Conservation (phyloP, 768 basidiomycete species). For the Termitomyces sp. region DNA sequence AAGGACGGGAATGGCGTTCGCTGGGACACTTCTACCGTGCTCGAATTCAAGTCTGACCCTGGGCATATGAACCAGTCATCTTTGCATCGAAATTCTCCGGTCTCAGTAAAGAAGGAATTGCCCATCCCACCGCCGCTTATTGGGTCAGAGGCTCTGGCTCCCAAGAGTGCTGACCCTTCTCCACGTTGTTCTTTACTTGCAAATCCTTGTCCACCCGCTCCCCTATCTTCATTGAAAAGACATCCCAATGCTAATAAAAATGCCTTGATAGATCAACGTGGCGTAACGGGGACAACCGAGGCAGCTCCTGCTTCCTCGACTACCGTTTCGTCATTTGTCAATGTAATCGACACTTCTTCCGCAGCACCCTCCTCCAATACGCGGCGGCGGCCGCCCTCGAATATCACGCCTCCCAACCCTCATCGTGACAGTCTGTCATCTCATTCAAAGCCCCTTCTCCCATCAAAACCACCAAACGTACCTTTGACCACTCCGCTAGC, state of each 20-base stretch:
- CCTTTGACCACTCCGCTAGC: neutral
- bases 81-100: neutral
- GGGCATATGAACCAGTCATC: neutral
- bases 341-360: neutral
- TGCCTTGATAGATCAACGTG: neutral
- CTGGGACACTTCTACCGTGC: constrained; percentile 6
- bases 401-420: neutral
- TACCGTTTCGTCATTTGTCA: neutral
- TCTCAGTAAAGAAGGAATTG: constrained; percentile 1
- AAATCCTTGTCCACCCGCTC: neutral
- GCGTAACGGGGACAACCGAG: neutral
- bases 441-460: neutral
- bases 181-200: neutral
- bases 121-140: neutral
- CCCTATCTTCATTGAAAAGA: neutral
- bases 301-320: neutral
- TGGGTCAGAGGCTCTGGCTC: neutral
- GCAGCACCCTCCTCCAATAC: neutral
- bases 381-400: neutral
- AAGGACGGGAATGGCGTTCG: constrained; percentile 16
- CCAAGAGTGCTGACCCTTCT: neutral
- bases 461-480: neutral
- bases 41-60: constrained; percentile 5
- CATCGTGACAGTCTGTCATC: neutral
- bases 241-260: neutral